A percentile compares a stretch with the other conserved stretches of the same genome.
These are phyloP conservation scores for Vitis rotundifolia DNA, from an alignment of 164 flowering plant species.

Conservation along the genomic window DNA sequence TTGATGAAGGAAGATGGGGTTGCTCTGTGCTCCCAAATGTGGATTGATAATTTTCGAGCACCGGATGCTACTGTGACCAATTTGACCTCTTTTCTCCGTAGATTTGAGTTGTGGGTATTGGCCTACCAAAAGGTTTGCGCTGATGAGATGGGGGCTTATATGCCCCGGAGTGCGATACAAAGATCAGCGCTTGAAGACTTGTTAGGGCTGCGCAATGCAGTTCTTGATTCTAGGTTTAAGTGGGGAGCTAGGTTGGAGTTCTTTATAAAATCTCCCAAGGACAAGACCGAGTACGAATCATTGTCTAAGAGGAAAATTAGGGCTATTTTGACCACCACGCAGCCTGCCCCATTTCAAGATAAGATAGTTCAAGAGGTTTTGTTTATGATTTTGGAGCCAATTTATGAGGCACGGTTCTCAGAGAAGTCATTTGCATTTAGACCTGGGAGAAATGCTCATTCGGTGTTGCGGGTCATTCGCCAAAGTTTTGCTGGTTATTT, in stretches of 20 bases:
- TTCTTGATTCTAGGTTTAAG: slow-evolving; percentile 81
- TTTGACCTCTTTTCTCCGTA: slow-evolving; percentile 56
- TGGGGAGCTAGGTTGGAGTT: slow-evolving; percentile 92
- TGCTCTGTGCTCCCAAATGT: slow-evolving; percentile 72
- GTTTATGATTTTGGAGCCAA: slow-evolving; percentile 87
- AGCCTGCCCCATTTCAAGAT: slow-evolving; percentile 83
- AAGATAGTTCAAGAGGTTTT: slow-evolving; percentile 90
- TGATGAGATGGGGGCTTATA: slow-evolving; percentile 78
- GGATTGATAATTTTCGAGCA: slow-evolving; percentile 79
- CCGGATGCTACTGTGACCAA: slow-evolving; percentile 60
- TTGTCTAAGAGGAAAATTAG: slow-evolving; percentile 87
- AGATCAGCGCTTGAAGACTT: slow-evolving; percentile 77
- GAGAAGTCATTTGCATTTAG: slow-evolving; percentile 86
- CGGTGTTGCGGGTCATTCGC: slow-evolving; percentile 78
- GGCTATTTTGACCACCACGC: slow-evolving; percentile 79
- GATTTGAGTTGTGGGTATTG: slow-evolving; percentile 89
- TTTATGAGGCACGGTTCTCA: slow-evolving; percentile 86
- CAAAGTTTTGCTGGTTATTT: slow-evolving; percentile 88
- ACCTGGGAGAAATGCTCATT: slow-evolving; percentile 90
- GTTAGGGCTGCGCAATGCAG: slow-evolving; percentile 82
- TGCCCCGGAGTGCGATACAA: slow-evolving; percentile 71
- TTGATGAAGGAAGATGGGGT: slow-evolving; percentile 85
- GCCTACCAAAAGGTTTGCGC: slow-evolving; percentile 91
- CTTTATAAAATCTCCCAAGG: slow-evolving; percentile 79
- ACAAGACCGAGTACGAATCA: slow-evolving; percentile 68